phyloP scores from a whole-genome alignment of 2,329 filamentous ascomycete genomes.

The Aspergillus cejpii region DNA sequence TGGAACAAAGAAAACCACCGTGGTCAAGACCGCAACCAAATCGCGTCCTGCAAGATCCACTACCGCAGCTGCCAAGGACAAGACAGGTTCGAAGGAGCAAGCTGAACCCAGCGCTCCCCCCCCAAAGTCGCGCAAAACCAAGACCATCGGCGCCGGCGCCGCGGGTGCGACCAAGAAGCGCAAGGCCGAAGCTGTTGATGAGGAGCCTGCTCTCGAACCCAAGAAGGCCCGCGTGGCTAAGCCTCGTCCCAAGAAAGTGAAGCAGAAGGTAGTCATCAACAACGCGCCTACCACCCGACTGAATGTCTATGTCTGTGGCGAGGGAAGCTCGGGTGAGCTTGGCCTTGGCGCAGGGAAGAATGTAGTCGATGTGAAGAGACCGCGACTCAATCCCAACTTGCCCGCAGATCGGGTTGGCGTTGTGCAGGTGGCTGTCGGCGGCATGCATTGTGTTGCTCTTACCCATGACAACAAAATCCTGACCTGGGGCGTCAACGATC shows the following conservation, averaged over 20 bases:
- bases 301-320: slow-evolving; percentile 73
- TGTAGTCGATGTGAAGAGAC: slow-evolving; percentile 65
- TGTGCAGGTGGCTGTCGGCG: slow-evolving; percentile 69
- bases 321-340: slow-evolving; percentile 73
- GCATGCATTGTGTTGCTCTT: slow-evolving; percentile 72
- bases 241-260: slow-evolving; percentile 27
- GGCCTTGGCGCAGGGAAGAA: slow-evolving; percentile 64
- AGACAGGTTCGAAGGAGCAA: slow-evolving; percentile 14
- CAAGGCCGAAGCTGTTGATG: slow-evolving; percentile 28
- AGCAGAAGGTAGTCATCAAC: slow-evolving; percentile 52
- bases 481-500: slow-evolving; percentile 84
- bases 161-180: slow-evolving; percentile 28
- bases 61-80: slow-evolving; percentile 21
- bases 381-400: slow-evolving; percentile 60
- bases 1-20: slow-evolving; percentile 15
- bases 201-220: slow-evolving; percentile 22
- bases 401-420: slow-evolving; percentile 54
- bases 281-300: slow-evolving; percentile 51
- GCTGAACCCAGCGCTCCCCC: slow-evolving; percentile 13
- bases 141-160: slow-evolving; percentile 15
- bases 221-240: slow-evolving; percentile 29
- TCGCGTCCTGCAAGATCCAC: slow-evolving; percentile 24
- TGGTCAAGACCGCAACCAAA: slow-evolving; percentile 19
- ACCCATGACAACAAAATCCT: slow-evolving; percentile 75
- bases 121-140: slow-evolving; percentile 21